Evolutionary conservation across 2,329 filamentous ascomycete genomes (phyloP).

Genomic region (Colletotrichum theobromicola): DNA sequence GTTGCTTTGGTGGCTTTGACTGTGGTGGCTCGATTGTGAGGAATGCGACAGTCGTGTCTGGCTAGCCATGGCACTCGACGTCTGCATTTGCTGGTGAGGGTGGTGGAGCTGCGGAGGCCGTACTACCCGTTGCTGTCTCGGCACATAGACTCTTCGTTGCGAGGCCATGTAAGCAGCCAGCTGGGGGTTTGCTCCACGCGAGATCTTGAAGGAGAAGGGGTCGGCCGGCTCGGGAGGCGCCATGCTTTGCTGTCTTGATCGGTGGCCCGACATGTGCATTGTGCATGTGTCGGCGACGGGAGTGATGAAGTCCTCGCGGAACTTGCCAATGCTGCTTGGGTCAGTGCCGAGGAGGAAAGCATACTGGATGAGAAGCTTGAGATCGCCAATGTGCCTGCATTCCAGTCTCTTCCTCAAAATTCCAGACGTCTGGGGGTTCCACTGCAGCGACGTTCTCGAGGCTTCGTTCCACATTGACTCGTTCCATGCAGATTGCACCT

Average conservation of each 20-base stretch:
- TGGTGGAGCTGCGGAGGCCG: conserved; percentile 20
- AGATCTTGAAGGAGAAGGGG: conserved; percentile 41
- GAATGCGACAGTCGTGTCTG: conserved; percentile 19
- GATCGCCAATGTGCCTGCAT: conserved; percentile 47
- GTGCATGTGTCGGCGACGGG: conserved; percentile 41
- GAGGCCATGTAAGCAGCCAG: conserved; percentile 39
- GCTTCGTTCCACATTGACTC: conserved; percentile 38
- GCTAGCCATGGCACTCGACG: conserved; percentile 18
- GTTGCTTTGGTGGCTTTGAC: not conserved
- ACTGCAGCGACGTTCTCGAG: conserved; percentile 38
- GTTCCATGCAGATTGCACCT: conserved; percentile 41
- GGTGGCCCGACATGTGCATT: conserved; percentile 39
- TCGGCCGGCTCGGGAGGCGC: conserved; percentile 26
- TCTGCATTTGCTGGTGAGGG: conserved; percentile 15
- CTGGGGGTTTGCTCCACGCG: conserved; percentile 36
- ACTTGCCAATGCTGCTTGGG: conserved; percentile 28
- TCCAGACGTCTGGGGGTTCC: conserved; percentile 47
- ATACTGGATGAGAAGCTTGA: conserved; percentile 43
- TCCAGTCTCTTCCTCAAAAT: conserved; percentile 49
- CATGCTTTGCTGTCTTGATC: conserved; percentile 22
- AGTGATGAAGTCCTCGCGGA: conserved; percentile 37
- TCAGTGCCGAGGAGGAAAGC: conserved; percentile 42
- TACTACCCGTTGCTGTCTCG: conserved; percentile 19
- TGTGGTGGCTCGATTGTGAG: conserved; percentile 14
- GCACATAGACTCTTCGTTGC: conserved; percentile 37